phyloP scores from a whole-genome alignment of 2,329 filamentous ascomycete genomes.

The Trichophaea hybrida region DNA sequence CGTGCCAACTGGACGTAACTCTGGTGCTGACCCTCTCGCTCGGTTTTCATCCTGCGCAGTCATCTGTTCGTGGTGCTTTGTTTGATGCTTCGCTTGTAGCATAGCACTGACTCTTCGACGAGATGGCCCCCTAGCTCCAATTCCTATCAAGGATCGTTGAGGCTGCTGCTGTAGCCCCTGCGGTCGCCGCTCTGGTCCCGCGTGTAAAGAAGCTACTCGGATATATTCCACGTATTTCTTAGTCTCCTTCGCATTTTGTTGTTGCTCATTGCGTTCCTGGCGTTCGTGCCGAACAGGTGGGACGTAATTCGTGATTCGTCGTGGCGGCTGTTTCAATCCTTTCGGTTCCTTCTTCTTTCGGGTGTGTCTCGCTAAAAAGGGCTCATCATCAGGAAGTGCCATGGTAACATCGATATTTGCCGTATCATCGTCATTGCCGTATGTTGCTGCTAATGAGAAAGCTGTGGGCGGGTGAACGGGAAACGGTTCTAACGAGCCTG shows the following conservation, averaged over 20 bases:
- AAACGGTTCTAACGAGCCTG: background rate
- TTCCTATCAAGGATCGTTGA: constrained; percentile 13
- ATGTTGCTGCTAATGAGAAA: constrained; percentile 12
- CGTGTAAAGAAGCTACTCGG: constrained; percentile 18
- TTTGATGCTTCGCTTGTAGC: constrained; percentile 16
- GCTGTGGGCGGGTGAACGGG: constrained; percentile 9
- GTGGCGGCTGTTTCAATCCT: constrained; percentile 18
- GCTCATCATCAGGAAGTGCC: constrained; percentile 16
- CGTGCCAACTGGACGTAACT: background rate
- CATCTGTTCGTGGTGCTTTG: constrained; percentile 5
- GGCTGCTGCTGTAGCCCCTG: constrained; percentile 19
- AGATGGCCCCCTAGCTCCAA: constrained; percentile 5
- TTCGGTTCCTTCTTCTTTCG: constrained; percentile 9
- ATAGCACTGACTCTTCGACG: constrained; percentile 20
- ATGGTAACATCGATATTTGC: constrained; percentile 23
- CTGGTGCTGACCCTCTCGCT: background rate
- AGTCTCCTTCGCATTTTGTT: background rate
- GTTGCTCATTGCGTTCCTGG: background rate
- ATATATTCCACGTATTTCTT: background rate
- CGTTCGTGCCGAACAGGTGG: constrained; percentile 3
- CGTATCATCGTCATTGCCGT: constrained; percentile 18
- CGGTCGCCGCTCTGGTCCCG: constrained; percentile 29
- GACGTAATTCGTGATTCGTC: constrained; percentile 17
- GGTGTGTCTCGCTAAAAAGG: constrained; percentile 11
- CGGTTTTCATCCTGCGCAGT: background rate